Evolutionary conservation across 2,329 filamentous ascomycete species (phyloP).

Genomic region (Cercospora sp.): DNA sequence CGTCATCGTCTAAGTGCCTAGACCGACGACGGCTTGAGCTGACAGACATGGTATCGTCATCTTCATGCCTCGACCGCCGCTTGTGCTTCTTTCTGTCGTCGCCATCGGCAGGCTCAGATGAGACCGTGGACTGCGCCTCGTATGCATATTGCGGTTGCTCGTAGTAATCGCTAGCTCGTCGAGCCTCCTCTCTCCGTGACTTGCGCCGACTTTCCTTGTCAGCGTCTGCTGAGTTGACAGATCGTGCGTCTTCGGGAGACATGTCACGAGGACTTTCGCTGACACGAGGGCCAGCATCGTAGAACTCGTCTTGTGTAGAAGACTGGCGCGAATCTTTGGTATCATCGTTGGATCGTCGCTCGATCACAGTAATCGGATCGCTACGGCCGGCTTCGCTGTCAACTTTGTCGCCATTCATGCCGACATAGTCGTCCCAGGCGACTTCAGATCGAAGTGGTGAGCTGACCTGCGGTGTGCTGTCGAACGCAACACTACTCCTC

Average conservation of each 20-base stretch:
- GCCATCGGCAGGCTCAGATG: conserved; percentile 45
- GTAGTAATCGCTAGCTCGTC: conserved; percentile 37
- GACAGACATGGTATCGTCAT: conserved; percentile 46
- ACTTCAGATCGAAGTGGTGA: conserved; percentile 50
- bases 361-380: conserved; percentile 21
- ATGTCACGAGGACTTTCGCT: conserved; percentile 25
- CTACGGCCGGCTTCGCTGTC: conserved; percentile 21
- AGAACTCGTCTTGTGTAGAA: conserved; percentile 15
- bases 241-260: conserved; percentile 31
- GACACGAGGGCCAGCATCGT: conserved; percentile 13
- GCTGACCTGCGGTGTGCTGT: conserved; percentile 43
- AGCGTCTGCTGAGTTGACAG: conserved; percentile 37
- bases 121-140: conserved; percentile 44
- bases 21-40: conserved; percentile 42
- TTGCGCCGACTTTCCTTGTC: conserved; percentile 37
- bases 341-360: conserved; percentile 10
- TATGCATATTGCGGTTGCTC: conserved; percentile 40
- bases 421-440: conserved; percentile 47
- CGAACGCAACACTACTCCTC: conserved; percentile 42
- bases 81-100: conserved; percentile 43
- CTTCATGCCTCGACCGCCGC: conserved; percentile 44
- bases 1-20: conserved; percentile 37
- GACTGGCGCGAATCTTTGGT: conserved; percentile 12
- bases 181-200: conserved; percentile 32
- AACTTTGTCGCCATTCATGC: conserved; percentile 22